Evolutionary conservation across 129 eudicot species (phyloP).

Genomic region (Calendula officinalis): DNA sequence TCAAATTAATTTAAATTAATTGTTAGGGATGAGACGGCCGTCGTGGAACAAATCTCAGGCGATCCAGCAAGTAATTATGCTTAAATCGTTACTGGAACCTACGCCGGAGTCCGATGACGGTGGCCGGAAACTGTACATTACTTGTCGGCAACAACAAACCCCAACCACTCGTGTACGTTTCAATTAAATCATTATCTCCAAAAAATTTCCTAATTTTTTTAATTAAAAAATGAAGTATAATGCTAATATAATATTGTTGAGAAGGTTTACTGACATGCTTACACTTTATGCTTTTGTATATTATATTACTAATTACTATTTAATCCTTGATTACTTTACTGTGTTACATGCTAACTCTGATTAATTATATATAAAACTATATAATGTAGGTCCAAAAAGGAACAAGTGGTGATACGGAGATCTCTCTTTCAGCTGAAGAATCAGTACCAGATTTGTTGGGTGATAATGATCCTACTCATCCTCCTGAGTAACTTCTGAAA

Average conservation of each 20-base stretch:
- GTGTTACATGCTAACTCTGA: constrained; percentile 21
- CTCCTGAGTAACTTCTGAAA: constrained; percentile 43
- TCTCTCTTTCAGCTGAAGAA: constrained; percentile 59
- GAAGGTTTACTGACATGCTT: constrained; percentile 6
- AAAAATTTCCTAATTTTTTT: constrained; percentile 8
- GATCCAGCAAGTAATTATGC: constrained; percentile 95
- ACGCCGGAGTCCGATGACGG: constrained; percentile 48
- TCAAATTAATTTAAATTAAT: not conserved
- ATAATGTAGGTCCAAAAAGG: constrained; percentile 59
- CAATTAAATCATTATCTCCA: constrained; percentile 26
- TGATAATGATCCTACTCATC: constrained; percentile 47
- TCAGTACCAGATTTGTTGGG: constrained; percentile 40
- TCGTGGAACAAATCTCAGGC: constrained; percentile 99
- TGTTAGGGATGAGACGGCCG: constrained; percentile 89
- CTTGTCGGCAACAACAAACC: constrained; percentile 40
- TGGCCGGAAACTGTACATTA: constrained; percentile 42
- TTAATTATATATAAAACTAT: constrained; percentile 16
- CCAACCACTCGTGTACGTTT: constrained; percentile 50
- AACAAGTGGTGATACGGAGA: constrained; percentile 57
- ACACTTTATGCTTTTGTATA: constrained; percentile 22
- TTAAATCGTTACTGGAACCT: constrained; percentile 82
- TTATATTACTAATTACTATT: constrained; percentile 16
- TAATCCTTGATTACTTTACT: constrained; percentile 23
- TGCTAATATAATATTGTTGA: constrained; percentile 27
- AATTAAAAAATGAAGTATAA: not conserved